Conservation (phyloP, 306 rosid genomes). For the Quercus agrifolia region DNA sequence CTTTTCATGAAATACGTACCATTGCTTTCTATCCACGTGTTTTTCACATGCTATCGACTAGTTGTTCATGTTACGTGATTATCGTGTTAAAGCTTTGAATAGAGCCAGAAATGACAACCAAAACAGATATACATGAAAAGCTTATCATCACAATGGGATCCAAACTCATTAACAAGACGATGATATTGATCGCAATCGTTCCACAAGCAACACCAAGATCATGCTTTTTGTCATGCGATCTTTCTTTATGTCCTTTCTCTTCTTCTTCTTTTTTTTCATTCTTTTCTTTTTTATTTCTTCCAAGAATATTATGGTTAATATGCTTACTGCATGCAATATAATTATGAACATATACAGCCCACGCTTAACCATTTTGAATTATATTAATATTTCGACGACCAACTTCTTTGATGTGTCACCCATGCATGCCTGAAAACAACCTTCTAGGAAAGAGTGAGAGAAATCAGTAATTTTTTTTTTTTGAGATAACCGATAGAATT, state of each 20-base stretch:
- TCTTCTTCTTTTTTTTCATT: background rate
- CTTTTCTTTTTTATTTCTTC: background rate
- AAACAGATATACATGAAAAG: background rate
- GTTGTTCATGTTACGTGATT: slow-evolving; percentile 13
- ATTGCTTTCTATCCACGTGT: slow-evolving; percentile 25
- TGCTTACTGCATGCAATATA: background rate
- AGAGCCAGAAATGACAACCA: background rate
- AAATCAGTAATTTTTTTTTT: background rate
- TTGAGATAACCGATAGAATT: too few relatives aligned
- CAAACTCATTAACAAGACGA: too few relatives aligned
- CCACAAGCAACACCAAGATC: too few relatives aligned
- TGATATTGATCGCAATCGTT: too few relatives aligned
- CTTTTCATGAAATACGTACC: background rate
- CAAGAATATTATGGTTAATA: background rate
- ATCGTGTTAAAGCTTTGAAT: background rate
- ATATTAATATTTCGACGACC: too few relatives aligned
- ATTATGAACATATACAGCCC: background rate
- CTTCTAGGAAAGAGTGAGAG: background rate
- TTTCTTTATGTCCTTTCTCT: too few relatives aligned
- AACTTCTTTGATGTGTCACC: background rate
- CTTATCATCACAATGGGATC: too few relatives aligned
- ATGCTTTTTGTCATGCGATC: too few relatives aligned
- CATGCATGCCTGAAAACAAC: background rate
- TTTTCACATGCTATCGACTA: slow-evolving; percentile 11
- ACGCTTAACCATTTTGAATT: background rate